A percentile compares a stretch with the other conserved stretches of the same genome.
These are phyloP conservation scores for Chaetomium fimeti DNA, from an alignment of 495 filamentous ascomycete species.

Conservation along the genomic window DNA sequence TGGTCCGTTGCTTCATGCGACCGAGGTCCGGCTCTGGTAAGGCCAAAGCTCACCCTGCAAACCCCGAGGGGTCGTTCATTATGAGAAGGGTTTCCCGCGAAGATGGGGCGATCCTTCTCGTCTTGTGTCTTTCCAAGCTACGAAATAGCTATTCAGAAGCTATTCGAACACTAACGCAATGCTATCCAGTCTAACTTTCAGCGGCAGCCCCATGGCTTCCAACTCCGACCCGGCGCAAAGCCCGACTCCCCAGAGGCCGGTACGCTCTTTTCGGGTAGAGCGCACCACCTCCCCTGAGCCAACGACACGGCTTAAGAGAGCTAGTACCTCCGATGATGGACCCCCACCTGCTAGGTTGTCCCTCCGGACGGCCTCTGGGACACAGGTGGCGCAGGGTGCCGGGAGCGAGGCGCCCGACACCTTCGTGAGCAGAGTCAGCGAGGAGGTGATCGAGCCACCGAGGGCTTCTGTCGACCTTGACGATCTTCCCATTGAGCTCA, in stretches of 20 bases:
- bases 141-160: too few species aligned
- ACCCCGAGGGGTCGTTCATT: constrained; percentile 5
- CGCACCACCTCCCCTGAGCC: constrained; percentile 29
- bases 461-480: constrained; percentile 66
- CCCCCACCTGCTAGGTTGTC: constrained; percentile 36
- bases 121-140: not conserved
- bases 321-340: constrained; percentile 62
- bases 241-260: constrained; percentile 29
- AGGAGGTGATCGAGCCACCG: constrained; percentile 54
- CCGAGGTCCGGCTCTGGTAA: constrained; percentile 8
- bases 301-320: constrained; percentile 50
- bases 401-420: constrained; percentile 40
- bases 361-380: constrained; percentile 33
- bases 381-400: constrained; percentile 23
- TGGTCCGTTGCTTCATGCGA: constrained; percentile 19
- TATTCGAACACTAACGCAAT: not conserved
- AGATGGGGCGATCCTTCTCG: not conserved
- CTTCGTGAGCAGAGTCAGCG: constrained; percentile 52
- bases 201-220: constrained; percentile 25
- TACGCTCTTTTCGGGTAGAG: constrained; percentile 32
- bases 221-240: constrained; percentile 26
- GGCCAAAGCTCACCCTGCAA: constrained; percentile 2
- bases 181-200: not conserved
- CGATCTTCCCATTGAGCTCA: constrained; percentile 87
- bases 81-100: not conserved